These are phyloP conservation scores for Neurospora tetraspora DNA, from an alignment of 495 filamentous ascomycete genomes.

Conservation along the genomic window DNA sequence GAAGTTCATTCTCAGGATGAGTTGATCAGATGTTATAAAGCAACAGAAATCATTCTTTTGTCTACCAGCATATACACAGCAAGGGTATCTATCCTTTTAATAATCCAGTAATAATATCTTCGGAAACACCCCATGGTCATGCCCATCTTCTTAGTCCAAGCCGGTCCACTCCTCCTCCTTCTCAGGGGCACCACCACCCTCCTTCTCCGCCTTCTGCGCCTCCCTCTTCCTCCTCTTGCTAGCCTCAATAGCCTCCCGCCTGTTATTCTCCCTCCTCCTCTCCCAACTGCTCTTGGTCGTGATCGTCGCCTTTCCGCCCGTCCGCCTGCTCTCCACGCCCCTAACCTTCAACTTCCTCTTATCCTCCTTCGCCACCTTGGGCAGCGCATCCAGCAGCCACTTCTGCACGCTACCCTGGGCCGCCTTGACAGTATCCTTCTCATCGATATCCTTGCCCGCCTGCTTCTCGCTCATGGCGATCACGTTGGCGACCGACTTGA, in stretches of 20 bases:
- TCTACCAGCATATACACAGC: background rate
- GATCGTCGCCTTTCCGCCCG: slow-evolving; percentile 48
- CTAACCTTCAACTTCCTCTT: slow-evolving; percentile 71
- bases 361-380: slow-evolving; percentile 69
- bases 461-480: slow-evolving; percentile 74
- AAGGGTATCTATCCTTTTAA: background rate
- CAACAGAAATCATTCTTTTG: background rate
- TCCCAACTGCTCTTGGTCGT: slow-evolving; percentile 91
- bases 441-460: slow-evolving; percentile 36
- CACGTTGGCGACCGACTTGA: slow-evolving; percentile 88
- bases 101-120: background rate
- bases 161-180: slow-evolving; percentile 53
- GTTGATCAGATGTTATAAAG: background rate
- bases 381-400: slow-evolving; percentile 85
- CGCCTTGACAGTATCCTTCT: slow-evolving; percentile 7
- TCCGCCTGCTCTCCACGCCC: slow-evolving; percentile 68
- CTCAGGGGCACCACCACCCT: slow-evolving; percentile 24
- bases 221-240: slow-evolving; percentile 52
- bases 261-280: slow-evolving; percentile 63
- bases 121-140: background rate
- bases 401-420: slow-evolving; percentile 45
- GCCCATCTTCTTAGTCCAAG: slow-evolving; percentile 46
- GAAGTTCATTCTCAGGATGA: background rate
- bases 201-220: slow-evolving; percentile 19
- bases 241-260: slow-evolving; percentile 59